Base-by-base conservation (phyloP, 2,329 filamentous ascomycete genomes). In the Diplodia seriata region DNA sequence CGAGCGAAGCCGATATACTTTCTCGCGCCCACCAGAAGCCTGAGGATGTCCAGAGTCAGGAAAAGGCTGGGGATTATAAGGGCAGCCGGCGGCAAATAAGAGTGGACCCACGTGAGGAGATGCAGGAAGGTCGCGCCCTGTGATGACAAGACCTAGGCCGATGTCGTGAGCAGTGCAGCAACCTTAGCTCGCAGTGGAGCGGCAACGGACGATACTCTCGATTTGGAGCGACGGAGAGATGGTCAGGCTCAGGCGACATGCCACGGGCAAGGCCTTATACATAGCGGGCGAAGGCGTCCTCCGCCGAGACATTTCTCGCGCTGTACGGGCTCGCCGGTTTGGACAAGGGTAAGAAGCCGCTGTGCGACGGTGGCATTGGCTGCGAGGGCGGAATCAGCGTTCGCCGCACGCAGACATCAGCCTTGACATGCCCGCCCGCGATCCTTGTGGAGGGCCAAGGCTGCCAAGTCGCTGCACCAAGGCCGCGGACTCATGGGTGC, bases 391-490 rank as follows among this genome's bases (percentile, higher is more conserved):
- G 59, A 47, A 63, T 36, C 59, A 63, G 59, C 43, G 1, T 38
- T 51, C 43, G 59, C 59, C 59, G 59, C 59, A 61, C 47, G 29
- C 43, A 51, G 29, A 23, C n/a, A 8, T 63, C 47, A 63, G 50
- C 43, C 59, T 51, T 50, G 55, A 26, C 38, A 20, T 47, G 57
- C 57, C 57, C 57, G 57, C 57, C 57, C 40, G 57, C 57, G 57
- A 62, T 62, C 57, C 43, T 62, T 62, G 57, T 62, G 59, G 59
- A 51, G 59, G 59, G 59, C 59, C 59, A 63, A 63, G 59, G 23
- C 43, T 38, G 62, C 62, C 62, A 65, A 65, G 62, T 15, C 12
- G 49, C 49, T n/a, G 43, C 20, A 65, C 62, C 62, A 65, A 65
- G 62, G 2, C 62, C 36, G 50, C 50, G 23, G 36, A 12, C 36